Base-by-base conservation (phyloP, 2,329 filamentous ascomycete genomes). In the Nemania sp. region DNA sequence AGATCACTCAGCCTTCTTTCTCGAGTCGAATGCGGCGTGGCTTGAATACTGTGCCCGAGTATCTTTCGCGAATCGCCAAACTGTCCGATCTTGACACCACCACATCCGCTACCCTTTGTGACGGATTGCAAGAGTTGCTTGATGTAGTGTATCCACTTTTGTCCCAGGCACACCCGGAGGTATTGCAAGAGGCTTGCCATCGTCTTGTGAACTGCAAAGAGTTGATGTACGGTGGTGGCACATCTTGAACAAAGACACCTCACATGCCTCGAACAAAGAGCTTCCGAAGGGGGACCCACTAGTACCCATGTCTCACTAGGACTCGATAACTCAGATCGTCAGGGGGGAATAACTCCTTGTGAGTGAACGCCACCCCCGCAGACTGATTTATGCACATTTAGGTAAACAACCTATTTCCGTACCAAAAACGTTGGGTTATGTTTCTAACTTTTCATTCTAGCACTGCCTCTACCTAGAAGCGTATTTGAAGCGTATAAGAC, bases 121-220 rank as follows among this genome's bases (percentile, higher is more conserved):
- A 84, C 20, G 84, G 84, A 0, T 68, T 87, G 58, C 79, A 82
- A 1, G 83, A 83, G 26, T 61, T 87, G 56, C 74, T 87, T 24
- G 82, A 85, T 13, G 78, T 81, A 4, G 75, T 86, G 66, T 78
- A 79, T 47, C 73, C 73, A 1, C 81, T 85, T 3, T 74, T 85
- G n/a, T 76, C 78, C 7, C 82, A 84, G 63, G 81, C 83, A 2
- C 79, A 82, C 59, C 84, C 82, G 84, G 93, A 97, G 80, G 77
- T 97, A 53, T 80, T 97, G 68, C 88, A 91, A 55, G 94, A 97
- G 78, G 94, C 93, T 38, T 89, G 89, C 49, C 86, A 87, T 35
- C 82, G 94, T 70, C 80, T 97, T 74, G 86, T 85, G 24, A 89
- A 89, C 71, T 96, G 93, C 76, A 89, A 92, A 70, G 86, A 88